These are phyloP conservation scores for Cladophialophora bantiana DNA, from an alignment of 2,329 filamentous ascomycete genomes.

Conservation along the genomic window DNA sequence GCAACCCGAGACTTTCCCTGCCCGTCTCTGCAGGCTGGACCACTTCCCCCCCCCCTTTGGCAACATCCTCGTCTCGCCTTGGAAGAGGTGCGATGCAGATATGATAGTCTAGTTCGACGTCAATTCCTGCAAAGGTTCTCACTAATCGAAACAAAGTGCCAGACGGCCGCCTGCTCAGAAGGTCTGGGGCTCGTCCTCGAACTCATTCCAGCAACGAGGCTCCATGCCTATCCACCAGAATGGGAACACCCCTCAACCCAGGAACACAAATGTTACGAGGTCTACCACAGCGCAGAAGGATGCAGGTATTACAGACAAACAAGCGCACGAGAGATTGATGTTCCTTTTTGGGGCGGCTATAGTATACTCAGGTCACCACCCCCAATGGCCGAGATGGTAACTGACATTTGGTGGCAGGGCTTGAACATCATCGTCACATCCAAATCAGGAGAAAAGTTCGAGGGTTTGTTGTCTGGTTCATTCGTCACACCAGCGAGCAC, in stretches of 20 bases:
- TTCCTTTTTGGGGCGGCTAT: conserved; percentile 66
- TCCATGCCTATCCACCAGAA: conserved; percentile 60
- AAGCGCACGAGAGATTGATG: conserved; percentile 66
- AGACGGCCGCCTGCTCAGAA: conserved; percentile 51
- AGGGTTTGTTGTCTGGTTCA: conserved; percentile 66
- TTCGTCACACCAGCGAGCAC: conserved; percentile 60
- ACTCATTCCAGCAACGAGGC: conserved; percentile 66
- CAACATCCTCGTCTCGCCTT: not conserved
- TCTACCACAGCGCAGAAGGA: conserved; percentile 51
- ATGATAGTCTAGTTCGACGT: not conserved
- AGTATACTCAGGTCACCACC: conserved; percentile 53
- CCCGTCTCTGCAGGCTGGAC: conserved; percentile 11
- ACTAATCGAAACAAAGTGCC: conserved; percentile 15
- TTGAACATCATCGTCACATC: conserved; percentile 62
- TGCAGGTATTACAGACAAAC: conserved; percentile 61
- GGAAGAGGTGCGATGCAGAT: not conserved
- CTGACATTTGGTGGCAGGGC: conserved; percentile 53
- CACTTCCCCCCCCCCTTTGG: not conserved
- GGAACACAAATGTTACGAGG: conserved; percentile 49
- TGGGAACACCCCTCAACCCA: conserved; percentile 58
- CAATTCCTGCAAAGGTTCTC: not conserved
- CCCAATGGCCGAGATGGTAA: not conserved
- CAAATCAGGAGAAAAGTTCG: conserved; percentile 67
- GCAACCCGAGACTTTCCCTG: conserved; percentile 8
- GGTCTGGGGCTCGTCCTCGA: conserved; percentile 67